Conservation (phyloP, 148 eudicot species). For the Silene latifolia region DNA sequence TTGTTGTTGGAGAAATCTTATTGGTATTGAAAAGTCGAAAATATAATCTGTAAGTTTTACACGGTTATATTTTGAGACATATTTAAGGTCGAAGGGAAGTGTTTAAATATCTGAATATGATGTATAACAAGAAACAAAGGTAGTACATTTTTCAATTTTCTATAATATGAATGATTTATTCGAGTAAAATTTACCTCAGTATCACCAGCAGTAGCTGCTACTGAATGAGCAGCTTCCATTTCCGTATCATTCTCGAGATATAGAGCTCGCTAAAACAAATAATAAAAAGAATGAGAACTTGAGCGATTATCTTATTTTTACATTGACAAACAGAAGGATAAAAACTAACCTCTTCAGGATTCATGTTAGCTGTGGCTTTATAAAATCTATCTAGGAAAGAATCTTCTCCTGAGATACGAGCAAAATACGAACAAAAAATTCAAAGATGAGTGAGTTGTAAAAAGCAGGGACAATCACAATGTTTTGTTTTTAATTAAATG, state of each 20-base stretch:
- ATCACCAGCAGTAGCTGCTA: slow-evolving; percentile 92
- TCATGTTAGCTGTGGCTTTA: slow-evolving; percentile 76
- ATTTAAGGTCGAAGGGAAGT: no score
- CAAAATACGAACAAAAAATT: not conserved
- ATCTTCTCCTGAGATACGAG: slow-evolving; percentile 54
- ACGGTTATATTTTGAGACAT: no score
- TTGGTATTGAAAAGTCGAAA: no score
- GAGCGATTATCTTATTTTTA: not conserved
- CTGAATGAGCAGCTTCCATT: slow-evolving; percentile 95
- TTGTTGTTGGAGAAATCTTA: no score
- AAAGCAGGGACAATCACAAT: not conserved
- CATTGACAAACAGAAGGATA: slow-evolving; percentile 2
- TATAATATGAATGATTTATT: not conserved
- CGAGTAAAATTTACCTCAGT: slow-evolving; percentile 52
- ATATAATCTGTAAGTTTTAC: no score
- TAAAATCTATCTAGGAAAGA: slow-evolving; percentile 81
- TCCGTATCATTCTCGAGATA: slow-evolving; percentile 85
- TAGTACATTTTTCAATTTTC: not conserved
- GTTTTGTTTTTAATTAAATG: not conserved
- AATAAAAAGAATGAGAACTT: not conserved
- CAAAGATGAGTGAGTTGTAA: not conserved
- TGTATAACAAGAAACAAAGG: no score
- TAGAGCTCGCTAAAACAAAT: slow-evolving; percentile 66
- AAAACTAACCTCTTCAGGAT: slow-evolving; percentile 58
- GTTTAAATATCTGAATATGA: no score